A percentile compares a stretch with the other conserved stretches of the same genome.
phyloP scores from a whole-genome alignment of 2,329 filamentous ascomycete species.

The Pyrenochaeta sp. region DNA sequence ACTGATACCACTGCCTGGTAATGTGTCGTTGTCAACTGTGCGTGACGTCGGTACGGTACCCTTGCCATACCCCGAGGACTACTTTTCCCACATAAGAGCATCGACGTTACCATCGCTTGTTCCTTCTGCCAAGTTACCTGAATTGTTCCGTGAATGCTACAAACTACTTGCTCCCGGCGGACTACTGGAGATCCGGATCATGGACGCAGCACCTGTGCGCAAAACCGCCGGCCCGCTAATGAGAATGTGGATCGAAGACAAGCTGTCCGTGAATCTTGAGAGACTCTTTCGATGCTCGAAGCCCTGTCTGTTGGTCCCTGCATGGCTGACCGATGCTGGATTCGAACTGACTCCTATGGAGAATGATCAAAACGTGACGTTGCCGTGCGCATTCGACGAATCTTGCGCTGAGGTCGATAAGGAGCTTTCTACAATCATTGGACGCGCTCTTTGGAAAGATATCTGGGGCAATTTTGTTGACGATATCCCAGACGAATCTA shows the following conservation, averaged over 20 bases:
- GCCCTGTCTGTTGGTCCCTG: conserved; percentile 66
- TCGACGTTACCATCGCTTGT: conserved; percentile 65
- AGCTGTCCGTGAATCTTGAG: conserved; percentile 68
- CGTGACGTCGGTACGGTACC: conserved; percentile 54
- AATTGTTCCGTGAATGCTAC: conserved; percentile 65
- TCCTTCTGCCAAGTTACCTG: conserved; percentile 64
- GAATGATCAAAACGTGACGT: conserved; percentile 30
- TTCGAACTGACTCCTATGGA: conserved; percentile 49
- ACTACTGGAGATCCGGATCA: conserved; percentile 66
- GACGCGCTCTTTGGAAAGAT: conserved; percentile 48
- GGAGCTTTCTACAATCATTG: conserved; percentile 47
- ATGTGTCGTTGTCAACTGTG: conserved; percentile 40
- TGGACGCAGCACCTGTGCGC: conserved; percentile 68
- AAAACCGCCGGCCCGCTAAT: conserved; percentile 66
- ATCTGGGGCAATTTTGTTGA: conserved; percentile 49
- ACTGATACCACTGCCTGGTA: conserved; percentile 44
- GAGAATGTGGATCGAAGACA: conserved; percentile 68
- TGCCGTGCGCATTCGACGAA: conserved; percentile 43
- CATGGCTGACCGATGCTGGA: conserved; percentile 66
- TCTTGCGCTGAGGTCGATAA: conserved; percentile 29
- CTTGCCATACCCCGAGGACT: conserved; percentile 56
- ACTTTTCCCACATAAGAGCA: conserved; percentile 50
- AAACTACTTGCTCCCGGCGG: conserved; percentile 65
- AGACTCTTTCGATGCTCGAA: conserved; percentile 66
- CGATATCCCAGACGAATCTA: conserved; percentile 35